A percentile compares a stretch with the other conserved stretches of the same genome.
Evolutionary conservation across 768 basidiomycete species (phyloP).

Genomic region (Postia placenta): DNA sequence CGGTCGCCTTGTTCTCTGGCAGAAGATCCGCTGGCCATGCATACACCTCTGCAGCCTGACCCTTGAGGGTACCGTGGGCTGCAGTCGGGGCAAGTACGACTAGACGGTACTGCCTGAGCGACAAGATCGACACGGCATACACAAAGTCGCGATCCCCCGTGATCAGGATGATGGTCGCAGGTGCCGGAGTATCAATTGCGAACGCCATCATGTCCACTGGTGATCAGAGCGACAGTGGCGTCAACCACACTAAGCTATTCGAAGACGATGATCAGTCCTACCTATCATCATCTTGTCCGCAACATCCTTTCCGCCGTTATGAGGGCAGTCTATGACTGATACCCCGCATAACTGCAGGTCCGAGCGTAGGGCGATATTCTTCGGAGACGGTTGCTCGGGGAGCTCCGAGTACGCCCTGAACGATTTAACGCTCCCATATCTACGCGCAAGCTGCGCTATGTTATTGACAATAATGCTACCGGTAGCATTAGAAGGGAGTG

Average conservation of each 20-base stretch:
- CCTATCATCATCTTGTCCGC: slow-evolving; percentile 50
- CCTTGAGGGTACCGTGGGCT: slow-evolving; percentile 40
- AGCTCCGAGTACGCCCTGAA: slow-evolving; percentile 53
- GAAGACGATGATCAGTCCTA: slow-evolving; percentile 12
- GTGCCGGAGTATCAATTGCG: slow-evolving; percentile 53
- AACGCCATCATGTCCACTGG: slow-evolving; percentile 63
- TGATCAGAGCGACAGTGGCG: slow-evolving; percentile 24
- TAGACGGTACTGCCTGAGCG: slow-evolving; percentile 11
- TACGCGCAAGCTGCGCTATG: slow-evolving; percentile 38
- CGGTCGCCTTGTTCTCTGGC: background rate
- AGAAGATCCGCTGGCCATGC: slow-evolving; percentile 44
- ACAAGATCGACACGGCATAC: slow-evolving; percentile 39
- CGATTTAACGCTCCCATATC: slow-evolving; percentile 39
- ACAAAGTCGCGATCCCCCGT: slow-evolving; percentile 64
- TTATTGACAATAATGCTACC: slow-evolving; percentile 38
- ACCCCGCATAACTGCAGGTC: slow-evolving; percentile 47
- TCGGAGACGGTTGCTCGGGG: slow-evolving; percentile 30
- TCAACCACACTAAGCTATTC: background rate
- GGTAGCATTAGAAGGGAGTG: slow-evolving; percentile 28
- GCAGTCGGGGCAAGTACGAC: slow-evolving; percentile 24
- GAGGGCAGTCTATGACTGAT: slow-evolving; percentile 29
- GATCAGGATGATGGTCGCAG: slow-evolving; percentile 54
- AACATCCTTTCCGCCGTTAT: slow-evolving; percentile 25
- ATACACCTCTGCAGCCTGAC: slow-evolving; percentile 46
- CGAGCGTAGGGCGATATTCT: slow-evolving; percentile 30